These are phyloP conservation scores for Pleurotus cornucopiae DNA, from an alignment of 768 basidiomycete genomes.

Conservation along the genomic window DNA sequence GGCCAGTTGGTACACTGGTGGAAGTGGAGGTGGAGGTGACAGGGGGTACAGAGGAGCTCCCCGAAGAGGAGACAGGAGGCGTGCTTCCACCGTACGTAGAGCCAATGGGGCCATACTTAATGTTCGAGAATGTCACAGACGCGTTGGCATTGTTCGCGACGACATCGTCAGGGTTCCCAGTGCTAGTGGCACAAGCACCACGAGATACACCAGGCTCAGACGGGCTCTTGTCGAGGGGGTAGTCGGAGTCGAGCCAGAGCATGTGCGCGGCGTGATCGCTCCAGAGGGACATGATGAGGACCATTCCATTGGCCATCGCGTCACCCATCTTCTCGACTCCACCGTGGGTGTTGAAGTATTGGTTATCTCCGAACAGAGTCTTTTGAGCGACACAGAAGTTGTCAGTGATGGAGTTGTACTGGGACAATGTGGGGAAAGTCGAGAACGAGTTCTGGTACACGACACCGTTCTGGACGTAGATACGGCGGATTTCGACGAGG, in stretches of 20 bases:
- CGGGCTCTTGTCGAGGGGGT: conserved; percentile 20
- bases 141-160: conserved; percentile 25
- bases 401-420: conserved; percentile 32
- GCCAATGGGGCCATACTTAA: conserved; percentile 35
- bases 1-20: too few relatives aligned
- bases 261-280: conserved; percentile 36
- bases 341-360: conserved; percentile 16
- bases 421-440: conserved; percentile 25
- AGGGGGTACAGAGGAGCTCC: conserved; percentile 1
- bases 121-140: conserved; percentile 37
- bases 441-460: conserved; percentile 32
- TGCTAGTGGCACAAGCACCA: conserved; percentile 32
- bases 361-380: conserved; percentile 27
- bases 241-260: conserved; percentile 38
- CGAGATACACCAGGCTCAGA: conserved; percentile 28
- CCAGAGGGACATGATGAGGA: conserved; percentile 33
- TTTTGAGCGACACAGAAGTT: conserved; percentile 31
- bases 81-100: neutral
- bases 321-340: conserved; percentile 21
- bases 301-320: conserved; percentile 29
- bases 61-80: neutral
- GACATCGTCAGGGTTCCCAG: conserved; percentile 31
- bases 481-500: conserved; percentile 21
- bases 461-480: conserved; percentile 18
- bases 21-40: neutral